Base-by-base conservation (phyloP, 2,329 filamentous ascomycete species). In the Ceratocystis albifundus region DNA sequence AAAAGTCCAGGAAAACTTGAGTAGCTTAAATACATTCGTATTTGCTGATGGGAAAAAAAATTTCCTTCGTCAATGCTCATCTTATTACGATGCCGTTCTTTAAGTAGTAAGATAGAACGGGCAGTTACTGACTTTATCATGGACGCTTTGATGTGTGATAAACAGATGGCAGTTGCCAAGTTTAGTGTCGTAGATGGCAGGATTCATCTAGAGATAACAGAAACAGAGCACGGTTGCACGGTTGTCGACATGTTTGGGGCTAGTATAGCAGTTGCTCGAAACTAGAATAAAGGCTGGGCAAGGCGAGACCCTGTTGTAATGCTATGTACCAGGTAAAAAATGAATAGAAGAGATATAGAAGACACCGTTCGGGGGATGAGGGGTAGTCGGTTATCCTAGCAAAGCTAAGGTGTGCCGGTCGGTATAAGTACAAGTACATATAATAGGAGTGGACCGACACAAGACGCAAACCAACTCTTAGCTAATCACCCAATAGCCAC, bases 151-250 rank as follows among this genome's bases (percentile, higher is more conserved):
- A 32, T 59, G 28, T 32, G 28, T 32, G 53, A 59, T 59, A 6
- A 59, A 20, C 6, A 36, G 53, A 59, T 32, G 53, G 25, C 53
- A 32, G 53, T 59, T 59, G 25, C 53, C 8, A 59, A 59, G 53
- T 59, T 59, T 59, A 5, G 53, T 12, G 25, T 20, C 25, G 28
- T 59, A n/a, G 28, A 36, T 41, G 15, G 32, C 32, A 32, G 53
- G 53, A 30, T 59, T 32, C 17, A n/a, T n/a, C 12, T n/a, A 57
- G 22, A 57, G 53, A 57, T 57, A 57, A 57, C 53, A 28, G 25
- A 57, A 30, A 30, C 53, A 17, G 48, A 25, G 48, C 48, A 53
- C 48, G 20, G 48, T 25, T 25, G 48, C 48, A 53, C 48, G 20
- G 48, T 25, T 25, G 25, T 28, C 48, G 48, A n/a, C 6, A 12